A percentile compares a stretch with the other conserved stretches of the same genome.
Conservation (phyloP, 2,329 filamentous ascomycete genomes). For the Zymoseptoria ardabiliae region DNA sequence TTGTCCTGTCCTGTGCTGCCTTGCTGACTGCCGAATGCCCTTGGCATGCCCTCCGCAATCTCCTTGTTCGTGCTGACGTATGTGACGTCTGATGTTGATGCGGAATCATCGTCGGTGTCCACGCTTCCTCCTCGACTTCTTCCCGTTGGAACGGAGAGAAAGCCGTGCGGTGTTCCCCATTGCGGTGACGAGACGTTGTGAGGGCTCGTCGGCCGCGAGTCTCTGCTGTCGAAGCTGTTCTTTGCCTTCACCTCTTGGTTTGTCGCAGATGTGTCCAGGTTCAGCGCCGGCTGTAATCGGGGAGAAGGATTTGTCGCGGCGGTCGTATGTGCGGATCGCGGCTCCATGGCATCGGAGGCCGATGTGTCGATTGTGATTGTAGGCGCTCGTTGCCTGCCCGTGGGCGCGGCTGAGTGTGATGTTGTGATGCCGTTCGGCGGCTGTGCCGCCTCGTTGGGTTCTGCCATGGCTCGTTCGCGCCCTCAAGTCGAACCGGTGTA, state of each 20-base stretch:
- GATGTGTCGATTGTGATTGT: constrained; percentile 40
- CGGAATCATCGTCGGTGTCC: constrained; percentile 51
- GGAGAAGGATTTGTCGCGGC: background rate
- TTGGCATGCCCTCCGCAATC: constrained; percentile 17
- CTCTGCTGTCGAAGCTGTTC: constrained; percentile 58
- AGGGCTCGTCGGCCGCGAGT: constrained; percentile 58
- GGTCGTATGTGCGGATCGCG: background rate
- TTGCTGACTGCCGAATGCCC: constrained; percentile 23
- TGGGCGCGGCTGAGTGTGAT: constrained; percentile 13
- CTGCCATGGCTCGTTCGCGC: background rate
- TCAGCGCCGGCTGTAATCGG: background rate
- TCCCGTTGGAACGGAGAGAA: constrained; percentile 56
- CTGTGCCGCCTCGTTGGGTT: background rate
- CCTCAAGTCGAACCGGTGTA: background rate
- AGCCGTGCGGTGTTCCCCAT: constrained; percentile 48
- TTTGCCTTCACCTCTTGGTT: constrained; percentile 46
- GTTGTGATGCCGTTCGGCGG: background rate
- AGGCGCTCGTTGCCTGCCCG: constrained; percentile 34
- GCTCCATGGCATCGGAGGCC: constrained; percentile 12
- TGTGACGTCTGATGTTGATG: constrained; percentile 55
- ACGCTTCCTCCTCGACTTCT: constrained; percentile 59
- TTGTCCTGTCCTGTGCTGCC: constrained; percentile 35
- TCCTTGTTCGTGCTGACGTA: constrained; percentile 44
- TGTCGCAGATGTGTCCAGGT: constrained; percentile 40
- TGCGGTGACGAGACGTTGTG: constrained; percentile 61